Evolutionary conservation across 805 yeast genomes (phyloP), one percentile per base, ranked within the genome.

Genomic region (Hanseniaspora jakobsenii): DNA sequence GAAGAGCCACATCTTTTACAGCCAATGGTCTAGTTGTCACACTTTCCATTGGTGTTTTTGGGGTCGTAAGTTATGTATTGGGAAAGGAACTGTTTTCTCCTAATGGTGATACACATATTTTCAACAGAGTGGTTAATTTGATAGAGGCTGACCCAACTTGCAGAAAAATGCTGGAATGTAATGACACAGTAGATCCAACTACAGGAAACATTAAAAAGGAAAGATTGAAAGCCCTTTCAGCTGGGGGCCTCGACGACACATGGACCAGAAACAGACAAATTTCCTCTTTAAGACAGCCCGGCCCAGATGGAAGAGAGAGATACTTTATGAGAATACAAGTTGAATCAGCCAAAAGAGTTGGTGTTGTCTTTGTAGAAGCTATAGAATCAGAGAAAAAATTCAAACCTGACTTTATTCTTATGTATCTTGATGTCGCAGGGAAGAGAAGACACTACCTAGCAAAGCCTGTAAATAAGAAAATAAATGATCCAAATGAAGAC

Each of bases 261-360:
- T 84, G 95, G 89, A 81, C 85, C 6, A 74, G 94, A 65, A 82
- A 82, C 57, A 75, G 95, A 63, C 95, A 95, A 2, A 74, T 83
- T 32, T 75, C 77, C 38, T 75, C 91, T 12, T 63, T 71, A 19
- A 72, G 82, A 46, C 53, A 51, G 22, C 63, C 74, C 46, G 94
- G 81, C 42, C 71, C 74, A 49, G 78, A 79, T 48, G 94, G 94
- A 2, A 74, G 77, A 53, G 91, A 82, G 52, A 93, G 81, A 53
- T 68, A 82, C 53, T 67, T 77, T 48, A 81, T 87, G 91, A 77
- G 80, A 58, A 86, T 86, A 62, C 86, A 81, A 55, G 89, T 87
- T 32, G 87, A 83, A 58, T 77, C 93, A 32, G 71, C 71, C 26
- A 59, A 66, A 18, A 73, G 66, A 44, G 72, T 72, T 49, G 95